Evolutionary conservation across 1,284 basidiomycete species (phyloP), one percentile per base, ranked within the genome.

Genomic region (Cryptococcus maquisensis): DNA sequence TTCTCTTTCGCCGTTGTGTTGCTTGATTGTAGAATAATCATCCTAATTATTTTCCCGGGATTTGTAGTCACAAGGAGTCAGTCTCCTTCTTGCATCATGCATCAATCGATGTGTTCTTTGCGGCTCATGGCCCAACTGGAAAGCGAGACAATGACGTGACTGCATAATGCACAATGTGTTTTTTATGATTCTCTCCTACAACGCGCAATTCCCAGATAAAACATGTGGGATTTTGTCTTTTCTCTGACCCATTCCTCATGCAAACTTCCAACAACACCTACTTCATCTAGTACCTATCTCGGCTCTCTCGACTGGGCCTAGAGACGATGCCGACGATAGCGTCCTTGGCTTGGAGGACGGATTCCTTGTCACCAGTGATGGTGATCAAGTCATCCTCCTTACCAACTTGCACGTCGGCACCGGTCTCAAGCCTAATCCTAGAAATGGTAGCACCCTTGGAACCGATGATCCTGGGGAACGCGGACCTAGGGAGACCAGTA

Each of bases 331-430:
- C 82, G 50, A 89, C 74, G 68, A 94, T 90, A 24, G 86, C 87
- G 45, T 88, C 86, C 75, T 86, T 90, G 35, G 90, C 90, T 40
- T 83, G 81, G 54, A 82, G 73, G 51, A 93, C 84, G 54, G 86
- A 84, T 52, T 79, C 73, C 72, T 88, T 83, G 56, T 75, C 73
- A 63, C 91, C 90, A 48, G 86, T 83, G 67, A 93, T 87, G 58
- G 87, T 83, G 67, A 93, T 90, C 23, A 85, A 85, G 68, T 81
- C 88, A 69, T 87, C 87, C 61, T 92, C 89, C 63, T 87, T 84
- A 72, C 88, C 84, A 59, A 94, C 88, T 43, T 84, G 88, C 62
- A 95, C 91, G 71, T 93, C 90, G 52, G 90, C 87, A 40, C 89
- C 88, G 51, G 88, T 93, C 76, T 92, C 89, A 53, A 81, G 82